Conservation (phyloP, 139 green algal genomes). For the Volvox africanus region DNA sequence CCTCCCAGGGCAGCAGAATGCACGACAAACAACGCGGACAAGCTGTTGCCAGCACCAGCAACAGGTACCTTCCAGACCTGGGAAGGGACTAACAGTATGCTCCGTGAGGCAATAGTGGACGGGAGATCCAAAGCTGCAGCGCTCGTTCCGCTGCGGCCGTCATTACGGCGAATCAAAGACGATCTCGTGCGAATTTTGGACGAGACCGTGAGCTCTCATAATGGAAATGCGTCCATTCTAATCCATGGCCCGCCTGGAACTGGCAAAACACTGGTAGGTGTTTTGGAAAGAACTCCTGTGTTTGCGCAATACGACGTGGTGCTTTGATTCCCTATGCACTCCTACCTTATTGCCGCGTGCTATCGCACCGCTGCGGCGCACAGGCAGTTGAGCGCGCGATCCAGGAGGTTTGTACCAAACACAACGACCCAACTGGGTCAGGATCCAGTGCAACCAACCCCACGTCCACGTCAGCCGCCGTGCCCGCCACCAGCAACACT, state of each 20-base stretch:
- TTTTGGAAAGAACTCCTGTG: no score
- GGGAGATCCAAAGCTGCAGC: slow-evolving; percentile 20
- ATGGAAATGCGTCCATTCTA: slow-evolving; percentile 54
- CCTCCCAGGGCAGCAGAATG: background rate
- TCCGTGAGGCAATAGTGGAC: slow-evolving; percentile 46
- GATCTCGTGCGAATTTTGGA: slow-evolving; percentile 50
- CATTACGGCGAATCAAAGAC: slow-evolving; percentile 42
- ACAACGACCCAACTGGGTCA: background rate
- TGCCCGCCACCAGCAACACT: slow-evolving; percentile 47
- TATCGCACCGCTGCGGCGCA: background rate
- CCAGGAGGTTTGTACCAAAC: background rate
- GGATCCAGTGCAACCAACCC: background rate
- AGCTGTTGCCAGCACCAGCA: background rate
- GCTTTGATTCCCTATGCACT: no score
- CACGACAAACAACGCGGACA: background rate
- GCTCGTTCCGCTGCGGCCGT: slow-evolving; percentile 48
- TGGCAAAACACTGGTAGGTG: slow-evolving; percentile 59
- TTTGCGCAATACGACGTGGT: no score
- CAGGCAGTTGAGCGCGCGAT: slow-evolving; percentile 27
- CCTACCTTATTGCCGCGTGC: no score
- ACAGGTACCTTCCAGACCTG: background rate
- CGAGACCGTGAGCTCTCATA: slow-evolving; percentile 48
- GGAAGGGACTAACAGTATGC: slow-evolving; percentile 17
- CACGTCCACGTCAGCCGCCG: background rate
- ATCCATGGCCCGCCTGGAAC: slow-evolving; percentile 51